Evolutionary conservation across 129 eudicot species (phyloP).

Genomic region (sunflower (Helianthus annuus)): DNA sequence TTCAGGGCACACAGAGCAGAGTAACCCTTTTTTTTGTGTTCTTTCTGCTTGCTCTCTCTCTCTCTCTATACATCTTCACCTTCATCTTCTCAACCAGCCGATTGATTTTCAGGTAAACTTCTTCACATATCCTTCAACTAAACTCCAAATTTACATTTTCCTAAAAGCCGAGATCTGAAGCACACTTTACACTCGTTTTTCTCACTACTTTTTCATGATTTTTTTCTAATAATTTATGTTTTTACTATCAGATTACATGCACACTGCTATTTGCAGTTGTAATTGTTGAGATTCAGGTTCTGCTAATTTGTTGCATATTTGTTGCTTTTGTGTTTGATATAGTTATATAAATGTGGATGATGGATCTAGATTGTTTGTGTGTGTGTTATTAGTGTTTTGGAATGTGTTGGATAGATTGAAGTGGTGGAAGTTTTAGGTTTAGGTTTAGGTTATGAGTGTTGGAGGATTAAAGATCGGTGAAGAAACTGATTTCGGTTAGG

Average conservation of each 20-base stretch:
- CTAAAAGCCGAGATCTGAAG: conserved; percentile 30
- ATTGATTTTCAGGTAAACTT: conserved; percentile 18
- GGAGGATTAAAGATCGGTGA: conserved; percentile 1
- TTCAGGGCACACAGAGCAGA: too few relatives aligned
- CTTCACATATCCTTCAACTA: neutral
- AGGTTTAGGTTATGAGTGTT: neutral
- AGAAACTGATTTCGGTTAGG: conserved; percentile 8
- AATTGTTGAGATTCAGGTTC: conserved; percentile 2
- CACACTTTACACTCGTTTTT: conserved; percentile 10
- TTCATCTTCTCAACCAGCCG: neutral
- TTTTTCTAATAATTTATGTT: neutral
- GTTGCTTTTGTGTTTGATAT: neutral
- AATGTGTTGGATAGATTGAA: conserved; percentile 1
- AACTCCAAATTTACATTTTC: conserved; percentile 9
- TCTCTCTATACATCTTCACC: conserved; percentile 26
- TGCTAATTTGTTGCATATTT: conserved; percentile 30
- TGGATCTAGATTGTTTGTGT: neutral
- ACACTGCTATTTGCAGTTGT: neutral
- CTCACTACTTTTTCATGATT: neutral
- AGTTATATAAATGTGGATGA: conserved; percentile 2
- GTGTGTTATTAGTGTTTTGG: neutral
- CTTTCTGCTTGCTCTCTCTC: conserved; percentile 13
- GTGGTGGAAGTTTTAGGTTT: neutral
- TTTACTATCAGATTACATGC: conserved; percentile 6
- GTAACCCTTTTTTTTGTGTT: conserved; percentile 4